Evolutionary conservation across 1,284 basidiomycete species (phyloP).

Genomic region (Butyriboletus appendiculatus): DNA sequence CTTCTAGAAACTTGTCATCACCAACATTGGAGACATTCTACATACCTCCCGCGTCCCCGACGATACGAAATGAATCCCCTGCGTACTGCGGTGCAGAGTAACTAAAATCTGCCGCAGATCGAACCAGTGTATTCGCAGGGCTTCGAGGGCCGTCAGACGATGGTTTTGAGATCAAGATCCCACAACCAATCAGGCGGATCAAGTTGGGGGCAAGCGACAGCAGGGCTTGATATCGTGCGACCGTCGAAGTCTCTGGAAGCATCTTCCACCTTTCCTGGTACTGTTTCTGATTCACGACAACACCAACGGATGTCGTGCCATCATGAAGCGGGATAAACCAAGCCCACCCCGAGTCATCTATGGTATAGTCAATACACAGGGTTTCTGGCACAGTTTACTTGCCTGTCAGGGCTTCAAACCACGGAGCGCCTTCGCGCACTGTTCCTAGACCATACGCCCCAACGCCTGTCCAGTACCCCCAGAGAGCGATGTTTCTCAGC

Average conservation of each 20-base stretch:
- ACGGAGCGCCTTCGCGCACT: constrained; percentile 57
- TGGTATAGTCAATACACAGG: constrained; percentile 4
- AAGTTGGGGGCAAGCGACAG: constrained; percentile 53
- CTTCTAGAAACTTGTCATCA: not conserved
- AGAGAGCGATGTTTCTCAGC: constrained; percentile 71
- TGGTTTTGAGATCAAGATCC: constrained; percentile 42
- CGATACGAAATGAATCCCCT: constrained; percentile 57
- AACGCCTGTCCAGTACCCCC: constrained; percentile 71
- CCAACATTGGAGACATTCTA: not conserved
- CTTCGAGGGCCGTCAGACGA: constrained; percentile 4
- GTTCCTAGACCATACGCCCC: constrained; percentile 54
- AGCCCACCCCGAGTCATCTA: constrained; percentile 75
- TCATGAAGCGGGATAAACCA: constrained; percentile 79
- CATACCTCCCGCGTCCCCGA: constrained; percentile 73
- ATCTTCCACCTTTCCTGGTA: constrained; percentile 43
- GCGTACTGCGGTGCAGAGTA: constrained; percentile 67
- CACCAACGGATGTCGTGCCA: constrained; percentile 66
- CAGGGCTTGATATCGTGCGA: constrained; percentile 28
- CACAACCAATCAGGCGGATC: constrained; percentile 48
- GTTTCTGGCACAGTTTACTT: constrained; percentile 11
- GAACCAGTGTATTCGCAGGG: constrained; percentile 33
- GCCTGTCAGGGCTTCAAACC: constrained; percentile 75
- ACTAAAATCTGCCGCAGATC: constrained; percentile 63
- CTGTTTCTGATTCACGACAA: constrained; percentile 66
- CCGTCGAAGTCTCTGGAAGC: constrained; percentile 43